Conservation (phyloP, 2,329 filamentous ascomycete species). For the Clarireedia homoeocarpa region DNA sequence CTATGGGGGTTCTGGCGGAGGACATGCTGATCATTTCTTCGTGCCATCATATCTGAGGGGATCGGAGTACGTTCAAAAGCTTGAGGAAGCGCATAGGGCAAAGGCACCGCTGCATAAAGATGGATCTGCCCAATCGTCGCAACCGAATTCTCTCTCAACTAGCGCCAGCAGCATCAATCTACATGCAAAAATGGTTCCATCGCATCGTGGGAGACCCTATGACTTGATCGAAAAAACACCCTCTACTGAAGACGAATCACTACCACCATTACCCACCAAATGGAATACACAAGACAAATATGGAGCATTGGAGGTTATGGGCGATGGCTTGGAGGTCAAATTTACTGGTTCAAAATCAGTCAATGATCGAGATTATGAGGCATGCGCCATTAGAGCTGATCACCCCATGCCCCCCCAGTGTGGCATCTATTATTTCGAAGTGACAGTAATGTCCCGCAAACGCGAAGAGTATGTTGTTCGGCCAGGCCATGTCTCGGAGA, state of each 20-base stretch:
- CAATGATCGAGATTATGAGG: slow-evolving; percentile 58
- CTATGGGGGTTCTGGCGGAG: slow-evolving; percentile 16
- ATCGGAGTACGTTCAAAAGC: slow-evolving; percentile 68
- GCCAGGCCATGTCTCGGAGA: not conserved
- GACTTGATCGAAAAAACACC: slow-evolving; percentile 75
- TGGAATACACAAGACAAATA: slow-evolving; percentile 80
- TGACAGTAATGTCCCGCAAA: slow-evolving; percentile 55
- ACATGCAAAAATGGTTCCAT: slow-evolving; percentile 49
- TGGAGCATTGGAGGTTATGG: slow-evolving; percentile 62
- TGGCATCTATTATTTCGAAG: slow-evolving; percentile 92
- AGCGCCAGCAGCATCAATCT: slow-evolving; percentile 46
- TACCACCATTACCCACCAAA: slow-evolving; percentile 66
- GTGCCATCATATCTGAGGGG: slow-evolving; percentile 74
- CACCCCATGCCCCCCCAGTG: slow-evolving; percentile 81
- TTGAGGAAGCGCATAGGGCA: slow-evolving; percentile 62
- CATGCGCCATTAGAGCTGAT: slow-evolving; percentile 74
- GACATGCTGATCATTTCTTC: slow-evolving; percentile 51
- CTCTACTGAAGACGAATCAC: slow-evolving; percentile 48
- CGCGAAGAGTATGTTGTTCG: slow-evolving; percentile 52
- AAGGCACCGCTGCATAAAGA: slow-evolving; percentile 44
- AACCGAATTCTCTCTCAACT: slow-evolving; percentile 41
- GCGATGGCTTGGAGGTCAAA: slow-evolving; percentile 66
- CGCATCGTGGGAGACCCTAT: slow-evolving; percentile 71
- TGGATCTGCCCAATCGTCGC: slow-evolving; percentile 36
- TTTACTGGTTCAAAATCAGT: slow-evolving; percentile 41